Evolutionary conservation across 371 early-diverging fungal genomes (phyloP).

Genomic region (Rhizomucor pusillus): DNA sequence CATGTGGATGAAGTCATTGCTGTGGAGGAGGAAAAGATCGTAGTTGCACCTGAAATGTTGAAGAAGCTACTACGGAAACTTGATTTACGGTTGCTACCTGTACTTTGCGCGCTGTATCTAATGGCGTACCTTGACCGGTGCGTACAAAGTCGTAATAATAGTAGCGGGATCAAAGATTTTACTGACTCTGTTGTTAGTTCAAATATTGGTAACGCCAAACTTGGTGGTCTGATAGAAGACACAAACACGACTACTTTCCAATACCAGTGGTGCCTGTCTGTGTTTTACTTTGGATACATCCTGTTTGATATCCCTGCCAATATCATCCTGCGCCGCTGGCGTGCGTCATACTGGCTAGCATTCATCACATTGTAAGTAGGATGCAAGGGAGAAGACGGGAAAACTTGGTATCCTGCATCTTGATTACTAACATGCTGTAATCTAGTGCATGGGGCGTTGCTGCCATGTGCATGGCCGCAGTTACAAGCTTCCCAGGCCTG

Average conservation of each 20-base stretch:
- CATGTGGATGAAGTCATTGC: no score
- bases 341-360: conserved; percentile 16
- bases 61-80: conserved; percentile 30
- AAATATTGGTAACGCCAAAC: conserved; percentile 46
- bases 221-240: conserved; percentile 33
- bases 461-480: conserved; percentile 22
- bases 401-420: background rate
- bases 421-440: background rate
- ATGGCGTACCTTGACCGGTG: conserved; percentile 40
- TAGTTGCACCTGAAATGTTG: no score
- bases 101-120: conserved; percentile 33
- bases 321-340: conserved; percentile 31
- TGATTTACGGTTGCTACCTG: conserved; percentile 27
- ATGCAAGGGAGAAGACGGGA: no score
- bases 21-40: no score
- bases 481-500: conserved; percentile 19
- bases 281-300: conserved; percentile 26
- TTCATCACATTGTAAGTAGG: conserved; percentile 23
- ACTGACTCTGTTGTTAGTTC: conserved; percentile 19
- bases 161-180: background rate
- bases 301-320: conserved; percentile 43
- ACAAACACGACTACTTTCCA: conserved; percentile 19
- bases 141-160: background rate
- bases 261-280: conserved; percentile 20
- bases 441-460: conserved; percentile 32